Evolutionary conservation across 768 basidiomycete species (phyloP).

Genomic region (Sporobolomyces pararoseus): DNA sequence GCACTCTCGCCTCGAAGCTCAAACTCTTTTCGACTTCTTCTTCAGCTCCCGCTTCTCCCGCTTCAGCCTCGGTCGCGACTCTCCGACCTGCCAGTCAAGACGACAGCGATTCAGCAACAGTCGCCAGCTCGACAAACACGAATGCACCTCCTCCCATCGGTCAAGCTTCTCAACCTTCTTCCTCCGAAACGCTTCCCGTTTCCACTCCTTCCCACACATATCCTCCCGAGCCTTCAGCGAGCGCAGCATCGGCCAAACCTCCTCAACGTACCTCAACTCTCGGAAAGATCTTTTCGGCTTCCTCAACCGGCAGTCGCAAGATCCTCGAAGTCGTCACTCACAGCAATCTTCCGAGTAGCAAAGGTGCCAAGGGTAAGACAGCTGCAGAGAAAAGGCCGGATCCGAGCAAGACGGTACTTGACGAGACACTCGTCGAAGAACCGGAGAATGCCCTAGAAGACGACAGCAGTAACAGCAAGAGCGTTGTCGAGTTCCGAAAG

Average conservation of each 20-base stretch:
- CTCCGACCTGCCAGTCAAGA: not conserved
- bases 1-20: constrained; percentile 15
- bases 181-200: not conserved
- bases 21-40: constrained; percentile 1
- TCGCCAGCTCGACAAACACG: constrained; percentile 14
- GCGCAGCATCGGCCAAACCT: not conserved
- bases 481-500: constrained; percentile 59
- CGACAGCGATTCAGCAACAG: constrained; percentile 1
- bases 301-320: constrained; percentile 8
- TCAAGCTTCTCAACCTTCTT: not conserved
- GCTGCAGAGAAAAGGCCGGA: constrained; percentile 8
- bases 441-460: constrained; percentile 54
- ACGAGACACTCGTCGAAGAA: constrained; percentile 57
- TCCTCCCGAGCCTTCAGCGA: constrained; percentile 20
- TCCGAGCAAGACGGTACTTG: constrained; percentile 5
- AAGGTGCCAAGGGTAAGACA: not conserved
- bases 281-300: constrained; percentile 25
- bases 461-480: constrained; percentile 55
- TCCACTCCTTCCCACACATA: constrained; percentile 27
- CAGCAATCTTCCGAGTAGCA: not conserved
- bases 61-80: not conserved
- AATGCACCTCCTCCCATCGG: constrained; percentile 1
- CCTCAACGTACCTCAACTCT: constrained; percentile 18
- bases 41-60: too few species aligned
- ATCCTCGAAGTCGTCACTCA: constrained; percentile 36